Evolutionary conservation across 306 rosid species (phyloP), one percentile per base, ranked within the genome.

Genomic region (Cyamopsis tetragonoloba): DNA sequence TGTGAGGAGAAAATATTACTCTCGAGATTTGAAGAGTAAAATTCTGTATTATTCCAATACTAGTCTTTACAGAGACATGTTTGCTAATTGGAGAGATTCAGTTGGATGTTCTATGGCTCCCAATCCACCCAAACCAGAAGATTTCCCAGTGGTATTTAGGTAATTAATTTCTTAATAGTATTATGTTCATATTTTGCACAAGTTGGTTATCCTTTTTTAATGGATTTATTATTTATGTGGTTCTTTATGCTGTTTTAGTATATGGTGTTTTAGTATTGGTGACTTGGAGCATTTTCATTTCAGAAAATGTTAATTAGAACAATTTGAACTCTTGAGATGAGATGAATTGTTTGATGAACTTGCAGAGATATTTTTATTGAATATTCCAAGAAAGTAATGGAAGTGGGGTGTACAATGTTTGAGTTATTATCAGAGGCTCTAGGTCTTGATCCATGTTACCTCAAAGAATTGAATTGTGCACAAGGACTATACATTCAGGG

Each of bases 81-180:
- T 39, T 3, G 79, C 91, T 5, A 80, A 83, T 23, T 83, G 88
- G 91, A 83, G 91, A 58, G 91, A 86, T 37, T 59, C 84, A 4
- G 11, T 83, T 15, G 7, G 11, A 5, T 75, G 49, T 62, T 6
- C 30, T 14, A 28, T 24, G 49, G 50, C 74, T 32, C 84, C 82
- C 27, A 3, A 9, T 27, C 67, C 28, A 26, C 79, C 77, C 6
- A 61, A 72, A 1, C 46, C 77, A 2, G 63, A 27, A 12, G 77
- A 37, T 1, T 15, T 62, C 5, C 77, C 71, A 1, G 10, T 5
- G 11, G 71, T 62, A 15, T 72, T 44, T 3, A 72, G 64, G 77
- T 72, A 41, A 23, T 23, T 3, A 7, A 1, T 13, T 39, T 28
- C 32, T 2, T 2, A 28, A 28, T 2, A n/a, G n/a, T n/a, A n/a